Evolutionary conservation across 2,329 filamentous ascomycete genomes (phyloP).

Genomic region (Plectosphaerella cucumerina): DNA sequence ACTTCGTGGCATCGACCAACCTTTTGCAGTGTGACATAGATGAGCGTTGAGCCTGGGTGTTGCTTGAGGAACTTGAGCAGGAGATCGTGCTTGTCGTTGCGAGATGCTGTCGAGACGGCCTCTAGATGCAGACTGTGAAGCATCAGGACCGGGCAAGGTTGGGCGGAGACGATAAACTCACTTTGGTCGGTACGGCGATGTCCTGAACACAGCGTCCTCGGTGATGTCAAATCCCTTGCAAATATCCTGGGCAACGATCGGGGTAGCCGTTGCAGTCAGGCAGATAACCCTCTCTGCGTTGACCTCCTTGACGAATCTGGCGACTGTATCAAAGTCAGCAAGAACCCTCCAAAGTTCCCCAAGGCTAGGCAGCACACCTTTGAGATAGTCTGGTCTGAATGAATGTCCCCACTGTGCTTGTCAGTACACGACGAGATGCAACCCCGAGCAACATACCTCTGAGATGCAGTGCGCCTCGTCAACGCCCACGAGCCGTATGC

Average conservation of each 20-base stretch:
- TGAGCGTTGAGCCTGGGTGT: slow-evolving; percentile 51
- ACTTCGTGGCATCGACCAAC: slow-evolving; percentile 8
- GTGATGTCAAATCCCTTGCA: slow-evolving; percentile 47
- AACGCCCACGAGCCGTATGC: slow-evolving; percentile 51
- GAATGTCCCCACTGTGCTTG: slow-evolving; percentile 39
- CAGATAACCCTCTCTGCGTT: slow-evolving; percentile 55
- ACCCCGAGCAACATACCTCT: slow-evolving; percentile 21
- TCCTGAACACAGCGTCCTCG: slow-evolving; percentile 48
- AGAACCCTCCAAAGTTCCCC: slow-evolving; percentile 8
- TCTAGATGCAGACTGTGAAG: slow-evolving; percentile 41
- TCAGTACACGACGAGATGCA: not conserved
- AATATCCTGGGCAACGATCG: slow-evolving; percentile 50
- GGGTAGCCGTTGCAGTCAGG: slow-evolving; percentile 56
- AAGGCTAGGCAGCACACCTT: slow-evolving; percentile 22
- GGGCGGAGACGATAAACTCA: slow-evolving; percentile 9
- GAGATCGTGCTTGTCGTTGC: slow-evolving; percentile 39
- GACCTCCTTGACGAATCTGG: slow-evolving; percentile 51
- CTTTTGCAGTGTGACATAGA: slow-evolving; percentile 57
- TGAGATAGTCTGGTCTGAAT: slow-evolving; percentile 47
- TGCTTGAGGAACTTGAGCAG: slow-evolving; percentile 43
- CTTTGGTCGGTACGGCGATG: slow-evolving; percentile 56
- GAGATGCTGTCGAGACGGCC: slow-evolving; percentile 37
- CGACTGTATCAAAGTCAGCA: slow-evolving; percentile 30
- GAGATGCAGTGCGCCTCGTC: slow-evolving; percentile 59
- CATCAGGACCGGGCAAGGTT: rapidly evolving